These are phyloP conservation scores for Russula compacta DNA, from an alignment of 768 basidiomycete genomes.

Conservation along the genomic window DNA sequence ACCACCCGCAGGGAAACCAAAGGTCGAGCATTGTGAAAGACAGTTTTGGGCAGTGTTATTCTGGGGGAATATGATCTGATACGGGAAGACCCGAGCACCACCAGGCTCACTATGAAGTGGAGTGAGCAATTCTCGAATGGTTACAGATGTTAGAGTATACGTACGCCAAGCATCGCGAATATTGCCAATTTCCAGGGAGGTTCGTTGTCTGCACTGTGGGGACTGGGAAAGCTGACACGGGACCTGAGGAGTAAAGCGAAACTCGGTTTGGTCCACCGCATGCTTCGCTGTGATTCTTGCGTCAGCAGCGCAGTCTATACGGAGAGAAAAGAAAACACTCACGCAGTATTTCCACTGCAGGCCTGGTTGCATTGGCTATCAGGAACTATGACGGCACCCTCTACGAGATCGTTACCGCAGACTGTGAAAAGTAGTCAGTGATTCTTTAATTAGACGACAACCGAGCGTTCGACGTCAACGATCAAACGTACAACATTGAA, in stretches of 20 bases:
- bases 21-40: slow-evolving; percentile 57
- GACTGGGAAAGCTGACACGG: slow-evolving; percentile 47
- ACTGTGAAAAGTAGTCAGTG: slow-evolving; percentile 31
- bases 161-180: slow-evolving; percentile 60
- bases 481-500: slow-evolving; percentile 38
- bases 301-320: neutral
- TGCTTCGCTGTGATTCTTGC: slow-evolving; percentile 40
- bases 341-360: slow-evolving; percentile 64
- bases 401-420: slow-evolving; percentile 59
- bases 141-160: slow-evolving; percentile 17
- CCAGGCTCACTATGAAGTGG: slow-evolving; percentile 37
- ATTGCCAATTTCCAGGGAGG: slow-evolving; percentile 56
- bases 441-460: neutral
- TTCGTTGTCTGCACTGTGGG: slow-evolving; percentile 45
- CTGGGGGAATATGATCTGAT: slow-evolving; percentile 46
- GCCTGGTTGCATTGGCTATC: slow-evolving; percentile 59
- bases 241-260: slow-evolving; percentile 52
- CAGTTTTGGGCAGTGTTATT: slow-evolving; percentile 62
- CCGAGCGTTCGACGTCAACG: neutral
- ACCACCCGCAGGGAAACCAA: slow-evolving; percentile 64
- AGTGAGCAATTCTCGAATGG: neutral
- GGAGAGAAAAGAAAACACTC: slow-evolving; percentile 21
- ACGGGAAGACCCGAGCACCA: slow-evolving; percentile 44
- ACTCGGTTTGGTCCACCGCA: slow-evolving; percentile 70
- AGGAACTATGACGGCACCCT: slow-evolving; percentile 44